Conservation (phyloP, 1,284 basidiomycete species). For the Cryptococcus hybrid region DNA sequence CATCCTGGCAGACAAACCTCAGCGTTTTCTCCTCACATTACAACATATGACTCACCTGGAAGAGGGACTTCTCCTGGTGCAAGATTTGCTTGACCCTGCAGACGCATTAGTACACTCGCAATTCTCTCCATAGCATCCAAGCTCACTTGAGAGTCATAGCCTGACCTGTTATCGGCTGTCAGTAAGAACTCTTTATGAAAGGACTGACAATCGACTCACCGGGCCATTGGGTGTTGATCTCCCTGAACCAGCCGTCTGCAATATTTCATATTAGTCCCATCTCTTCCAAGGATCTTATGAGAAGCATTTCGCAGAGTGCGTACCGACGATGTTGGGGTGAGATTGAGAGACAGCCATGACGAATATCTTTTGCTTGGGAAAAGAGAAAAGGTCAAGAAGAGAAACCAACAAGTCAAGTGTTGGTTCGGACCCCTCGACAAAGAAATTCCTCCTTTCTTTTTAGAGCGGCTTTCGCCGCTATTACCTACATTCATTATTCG, state of each 20-base stretch:
- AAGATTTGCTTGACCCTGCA: conserved; percentile 83
- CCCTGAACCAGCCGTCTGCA: conserved; percentile 95
- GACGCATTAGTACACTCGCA: conserved; percentile 2
- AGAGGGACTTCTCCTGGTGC: conserved; percentile 89
- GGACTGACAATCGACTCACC: conserved; percentile 52
- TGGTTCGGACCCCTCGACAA: not conserved
- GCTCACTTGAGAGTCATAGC: conserved; percentile 80
- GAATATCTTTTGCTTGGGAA: not conserved
- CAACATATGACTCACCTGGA: conserved; percentile 36
- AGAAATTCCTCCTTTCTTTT: not conserved
- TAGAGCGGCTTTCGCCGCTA: too few species aligned
- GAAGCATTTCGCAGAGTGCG: not conserved
- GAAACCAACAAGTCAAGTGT: not conserved
- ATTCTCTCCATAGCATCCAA: not conserved
- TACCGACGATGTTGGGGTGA: conserved; percentile 19
- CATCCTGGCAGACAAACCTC: conserved; percentile 63
- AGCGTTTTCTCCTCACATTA: conserved; percentile 28
- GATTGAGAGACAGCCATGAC: conserved; percentile 13
- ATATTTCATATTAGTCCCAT: not conserved
- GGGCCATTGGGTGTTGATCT: conserved; percentile 96
- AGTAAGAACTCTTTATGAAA: conserved; percentile 14
- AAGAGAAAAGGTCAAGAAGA: not conserved
- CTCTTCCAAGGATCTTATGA: not conserved
- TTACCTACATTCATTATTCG: too few species aligned
- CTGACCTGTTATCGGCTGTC: conserved; percentile 56